Percentiles rank a stretch among this genome's conserved stretches.
phyloP scores from a whole-genome alignment of 1,284 basidiomycete genomes.

The Xerocomus amazonicus region DNA sequence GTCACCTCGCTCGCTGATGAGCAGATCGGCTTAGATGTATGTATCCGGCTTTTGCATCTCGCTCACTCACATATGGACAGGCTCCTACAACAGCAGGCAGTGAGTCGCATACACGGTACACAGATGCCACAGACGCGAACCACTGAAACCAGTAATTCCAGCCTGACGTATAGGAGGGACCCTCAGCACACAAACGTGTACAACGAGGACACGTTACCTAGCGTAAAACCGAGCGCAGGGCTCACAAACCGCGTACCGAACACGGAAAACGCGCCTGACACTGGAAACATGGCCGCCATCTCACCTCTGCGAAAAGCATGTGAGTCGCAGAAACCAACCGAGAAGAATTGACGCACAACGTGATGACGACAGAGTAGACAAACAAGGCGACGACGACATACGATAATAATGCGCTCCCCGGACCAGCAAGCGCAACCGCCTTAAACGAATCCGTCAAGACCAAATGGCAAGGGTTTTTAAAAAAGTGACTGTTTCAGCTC shows the following conservation, averaged over 20 bases:
- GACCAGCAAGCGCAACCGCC: constrained; percentile 44
- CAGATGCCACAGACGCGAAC: constrained; percentile 26
- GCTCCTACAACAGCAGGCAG: constrained; percentile 26
- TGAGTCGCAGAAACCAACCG: not conserved
- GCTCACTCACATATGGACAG: constrained; percentile 38
- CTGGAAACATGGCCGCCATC: constrained; percentile 43
- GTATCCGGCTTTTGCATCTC: not conserved
- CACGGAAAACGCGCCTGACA: constrained; percentile 50
- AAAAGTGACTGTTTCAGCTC: constrained; percentile 10
- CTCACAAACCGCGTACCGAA: constrained; percentile 48
- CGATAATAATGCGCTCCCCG: constrained; percentile 47
- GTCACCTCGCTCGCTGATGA: constrained; percentile 42
- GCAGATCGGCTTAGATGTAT: not conserved
- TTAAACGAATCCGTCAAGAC: constrained; percentile 7
- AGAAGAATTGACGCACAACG: constrained; percentile 35
- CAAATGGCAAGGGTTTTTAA: not conserved
- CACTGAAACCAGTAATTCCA: constrained; percentile 58
- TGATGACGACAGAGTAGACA: constrained; percentile 52
- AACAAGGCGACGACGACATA: constrained; percentile 50
- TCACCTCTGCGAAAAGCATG: constrained; percentile 33
- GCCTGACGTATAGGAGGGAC: constrained; percentile 26
- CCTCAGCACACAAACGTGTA: not conserved
- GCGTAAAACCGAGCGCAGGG: constrained; percentile 50
- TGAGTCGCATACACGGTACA: constrained; percentile 1
- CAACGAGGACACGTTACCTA: constrained; percentile 33